Evolutionary conservation across 805 yeast genomes (phyloP).

Genomic region (Candida odintsovae): DNA sequence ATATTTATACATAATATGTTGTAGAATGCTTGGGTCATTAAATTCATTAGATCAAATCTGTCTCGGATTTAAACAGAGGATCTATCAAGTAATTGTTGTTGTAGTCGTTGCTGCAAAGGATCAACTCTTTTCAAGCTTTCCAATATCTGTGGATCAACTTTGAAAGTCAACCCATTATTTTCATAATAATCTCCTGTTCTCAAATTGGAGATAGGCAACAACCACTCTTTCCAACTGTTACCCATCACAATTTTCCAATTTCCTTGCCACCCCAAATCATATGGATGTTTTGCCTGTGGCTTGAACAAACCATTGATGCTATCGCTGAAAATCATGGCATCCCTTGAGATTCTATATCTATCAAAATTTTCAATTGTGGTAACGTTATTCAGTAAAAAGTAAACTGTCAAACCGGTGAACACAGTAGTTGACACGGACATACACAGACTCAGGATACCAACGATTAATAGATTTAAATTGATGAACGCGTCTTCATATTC

Average conservation of each 20-base stretch:
- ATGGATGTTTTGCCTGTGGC: constrained; percentile 53
- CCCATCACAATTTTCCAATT: constrained; percentile 83
- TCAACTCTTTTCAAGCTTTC: constrained; percentile 35
- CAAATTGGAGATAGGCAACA: constrained; percentile 47
- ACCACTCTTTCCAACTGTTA: constrained; percentile 54
- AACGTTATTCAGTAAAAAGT: constrained; percentile 53
- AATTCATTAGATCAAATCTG: background rate
- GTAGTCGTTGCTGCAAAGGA: constrained; percentile 35
- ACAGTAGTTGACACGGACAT: constrained; percentile 50
- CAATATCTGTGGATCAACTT: constrained; percentile 37
- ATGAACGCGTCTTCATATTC: constrained; percentile 37
- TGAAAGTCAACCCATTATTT: constrained; percentile 47
- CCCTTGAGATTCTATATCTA: constrained; percentile 38
- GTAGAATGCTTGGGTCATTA: background rate
- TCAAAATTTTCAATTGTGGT: constrained; percentile 83
- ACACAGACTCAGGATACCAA: constrained; percentile 47
- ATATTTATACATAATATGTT: too few relatives aligned
- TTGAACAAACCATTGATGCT: constrained; percentile 21
- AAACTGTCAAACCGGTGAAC: constrained; percentile 54
- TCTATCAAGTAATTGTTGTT: constrained; percentile 3
- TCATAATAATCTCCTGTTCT: constrained; percentile 20
- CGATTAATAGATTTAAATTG: constrained; percentile 54
- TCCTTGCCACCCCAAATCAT: constrained; percentile 56
- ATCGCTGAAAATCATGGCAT: constrained; percentile 30
- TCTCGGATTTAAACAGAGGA: background rate